Conservation (phyloP, 352 stramenopile species). For the Aphanomyces euteiches region DNA sequence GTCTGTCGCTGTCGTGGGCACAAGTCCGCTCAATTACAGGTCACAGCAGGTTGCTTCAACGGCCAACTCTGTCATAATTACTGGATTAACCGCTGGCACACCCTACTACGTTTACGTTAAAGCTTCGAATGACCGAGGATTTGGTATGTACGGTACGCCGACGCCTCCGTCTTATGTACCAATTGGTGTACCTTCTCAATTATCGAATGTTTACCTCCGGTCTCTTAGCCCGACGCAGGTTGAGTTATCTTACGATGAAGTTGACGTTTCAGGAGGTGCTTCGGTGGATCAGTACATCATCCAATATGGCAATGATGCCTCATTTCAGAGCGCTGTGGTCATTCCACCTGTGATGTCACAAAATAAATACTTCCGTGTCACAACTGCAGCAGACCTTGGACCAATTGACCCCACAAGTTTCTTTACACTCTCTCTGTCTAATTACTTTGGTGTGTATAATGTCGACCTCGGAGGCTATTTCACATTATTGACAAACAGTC, state of each 20-base stretch:
- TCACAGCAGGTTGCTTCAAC: constrained; percentile 35
- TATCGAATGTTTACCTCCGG: constrained; percentile 45
- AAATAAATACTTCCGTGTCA: constrained; percentile 58
- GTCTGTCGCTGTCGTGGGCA: constrained; percentile 20
- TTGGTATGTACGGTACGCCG: constrained; percentile 23
- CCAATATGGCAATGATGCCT: constrained; percentile 40
- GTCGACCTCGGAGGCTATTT: constrained; percentile 49
- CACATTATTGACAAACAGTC: constrained; percentile 37
- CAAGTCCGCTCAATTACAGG: constrained; percentile 42
- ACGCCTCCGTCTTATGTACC: constrained; percentile 11
- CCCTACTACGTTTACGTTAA: constrained; percentile 79
- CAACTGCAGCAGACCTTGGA: constrained; percentile 59
- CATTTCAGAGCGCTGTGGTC: constrained; percentile 35
- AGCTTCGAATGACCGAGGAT: constrained; percentile 77
- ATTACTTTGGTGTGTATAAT: constrained; percentile 50
- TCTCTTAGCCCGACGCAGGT: constrained; percentile 42
- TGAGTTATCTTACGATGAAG: constrained; percentile 61
- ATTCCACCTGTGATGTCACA: constrained; percentile 36
- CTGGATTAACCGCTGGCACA: constrained; percentile 46
- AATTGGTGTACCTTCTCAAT: constrained; percentile 42
- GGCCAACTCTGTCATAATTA: constrained; percentile 34
- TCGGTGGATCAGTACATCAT: constrained; percentile 56
- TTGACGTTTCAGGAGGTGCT: constrained; percentile 49
- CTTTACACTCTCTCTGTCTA: constrained; percentile 53
- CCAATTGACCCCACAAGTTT: constrained; percentile 56